Base-by-base conservation (phyloP, 768 basidiomycete species). In the Agaricus blazei region DNA sequence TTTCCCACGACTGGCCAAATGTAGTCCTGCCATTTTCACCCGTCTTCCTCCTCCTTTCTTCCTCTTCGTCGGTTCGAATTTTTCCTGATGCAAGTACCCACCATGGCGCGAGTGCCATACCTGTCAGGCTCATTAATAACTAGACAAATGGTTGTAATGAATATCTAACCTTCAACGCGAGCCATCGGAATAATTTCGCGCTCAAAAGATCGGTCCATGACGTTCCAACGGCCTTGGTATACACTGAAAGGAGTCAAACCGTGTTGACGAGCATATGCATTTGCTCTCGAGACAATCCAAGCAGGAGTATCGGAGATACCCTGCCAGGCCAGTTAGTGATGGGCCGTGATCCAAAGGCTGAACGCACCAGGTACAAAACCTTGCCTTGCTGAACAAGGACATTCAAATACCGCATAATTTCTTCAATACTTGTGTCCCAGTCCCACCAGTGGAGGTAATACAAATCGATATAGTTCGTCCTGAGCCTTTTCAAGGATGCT, bases 351-450 rank as follows among this genome's bases (percentile, higher is more conserved):
- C 36, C 7, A 37, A 37, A 15, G 4, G 11, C 31, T 19, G 19
- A 23, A 38, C 65, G 55, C 58, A 71, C 71, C 11, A 71, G 64
- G 59, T 78, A 79, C 3, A 78, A 63, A 3, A 83, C 79, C 59
- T 83, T 81, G 15, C 82, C 77, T 34, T 70, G 62, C 8, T 63
- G 65, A 38, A 85, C 77, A 34, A 85, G 71, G 19, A 72, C 67
- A 58, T 85, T 78, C 6, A 85, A 68, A 7, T 70, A 19, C 19
- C 75, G 72, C 81, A 85, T 82, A 40, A 84, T 66, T 64, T 86
- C 83, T 61, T 79, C 76, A 46, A 84, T 69, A 11, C 72, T 67
- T 19, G 77, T 78, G 4, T 69, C 63, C 52, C 69, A 78, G 61
- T 83, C 82, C 81, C 80, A 79, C 66, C 68, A 75, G 51, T 77